phyloP scores from a whole-genome alignment of 805 yeast genomes.

The Lipomyces lipofer region DNA sequence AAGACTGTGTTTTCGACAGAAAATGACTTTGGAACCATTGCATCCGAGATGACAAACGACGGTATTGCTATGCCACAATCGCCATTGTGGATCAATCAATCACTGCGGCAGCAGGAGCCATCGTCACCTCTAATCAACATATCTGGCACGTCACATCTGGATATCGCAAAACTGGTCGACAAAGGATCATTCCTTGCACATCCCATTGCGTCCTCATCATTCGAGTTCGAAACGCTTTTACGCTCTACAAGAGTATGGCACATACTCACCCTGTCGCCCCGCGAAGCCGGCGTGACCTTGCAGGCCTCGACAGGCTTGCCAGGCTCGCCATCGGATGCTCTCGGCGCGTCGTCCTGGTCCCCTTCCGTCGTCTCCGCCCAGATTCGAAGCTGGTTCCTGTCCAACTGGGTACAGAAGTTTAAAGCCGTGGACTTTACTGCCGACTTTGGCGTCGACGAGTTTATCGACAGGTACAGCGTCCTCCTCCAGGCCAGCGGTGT shows the following conservation, averaged over 20 bases:
- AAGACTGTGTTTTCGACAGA: constrained; percentile 40
- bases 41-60: constrained; percentile 41
- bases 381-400: constrained; percentile 40
- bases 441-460: constrained; percentile 44
- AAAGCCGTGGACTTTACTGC: constrained; percentile 42
- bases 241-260: constrained; percentile 42
- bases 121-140: constrained; percentile 13
- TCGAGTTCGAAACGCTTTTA: constrained; percentile 34
- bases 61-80: constrained; percentile 40
- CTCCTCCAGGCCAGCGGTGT: constrained; percentile 36
- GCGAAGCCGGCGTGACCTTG: constrained; percentile 32
- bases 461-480: constrained; percentile 39
- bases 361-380: constrained; percentile 42
- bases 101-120: constrained; percentile 19
- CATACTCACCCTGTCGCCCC: constrained; percentile 31
- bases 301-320: constrained; percentile 25
- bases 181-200: constrained; percentile 11
- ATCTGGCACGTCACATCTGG: constrained; percentile 9
- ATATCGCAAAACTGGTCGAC: constrained; percentile 21
- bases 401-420: constrained; percentile 44
- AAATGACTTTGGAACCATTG: constrained; percentile 40
- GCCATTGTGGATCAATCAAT: constrained; percentile 31
- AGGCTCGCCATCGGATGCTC: constrained; percentile 35
- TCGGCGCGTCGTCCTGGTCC: constrained; percentile 39
- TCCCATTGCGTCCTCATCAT: constrained; percentile 4